Percentiles rank a stretch among this genome's conserved stretches.
Conservation (phyloP, 2,329 filamentous ascomycete genomes). For the Paraphoma sp. region DNA sequence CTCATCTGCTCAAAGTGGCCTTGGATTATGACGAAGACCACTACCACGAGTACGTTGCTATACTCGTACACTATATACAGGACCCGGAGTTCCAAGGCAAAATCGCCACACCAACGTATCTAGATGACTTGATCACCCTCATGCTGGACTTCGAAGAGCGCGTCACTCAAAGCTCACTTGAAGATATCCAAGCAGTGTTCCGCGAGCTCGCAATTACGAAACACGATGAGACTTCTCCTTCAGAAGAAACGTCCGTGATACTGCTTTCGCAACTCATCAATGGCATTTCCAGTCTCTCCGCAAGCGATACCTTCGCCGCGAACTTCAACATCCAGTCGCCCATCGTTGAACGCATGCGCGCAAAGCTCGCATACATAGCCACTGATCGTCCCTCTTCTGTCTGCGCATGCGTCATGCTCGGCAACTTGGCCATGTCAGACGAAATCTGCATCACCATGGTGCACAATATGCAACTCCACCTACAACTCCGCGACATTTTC, state of each 20-base stretch:
- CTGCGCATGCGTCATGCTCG: slow-evolving; percentile 47
- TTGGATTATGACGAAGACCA: slow-evolving; percentile 44
- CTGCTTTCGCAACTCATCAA: slow-evolving; percentile 42
- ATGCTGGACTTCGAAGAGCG: slow-evolving; percentile 40
- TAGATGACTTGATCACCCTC: slow-evolving; percentile 37
- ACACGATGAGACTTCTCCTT: slow-evolving; percentile 24
- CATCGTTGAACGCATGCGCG: slow-evolving; percentile 34
- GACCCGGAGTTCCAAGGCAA: slow-evolving; percentile 43
- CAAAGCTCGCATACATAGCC: slow-evolving; percentile 27
- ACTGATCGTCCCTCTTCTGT: slow-evolving; percentile 35
- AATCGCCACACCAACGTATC: slow-evolving; percentile 34
- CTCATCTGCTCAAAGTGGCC: slow-evolving; percentile 33
- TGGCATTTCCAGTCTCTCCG: slow-evolving; percentile 40
- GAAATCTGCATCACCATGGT: slow-evolving; percentile 44
- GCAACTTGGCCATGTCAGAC: slow-evolving; percentile 47
- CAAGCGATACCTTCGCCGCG: slow-evolving; percentile 41
- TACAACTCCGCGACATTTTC: slow-evolving; percentile 37
- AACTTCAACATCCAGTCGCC: slow-evolving; percentile 33
- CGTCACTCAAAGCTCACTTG: slow-evolving; percentile 17
- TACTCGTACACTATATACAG: slow-evolving; percentile 44
- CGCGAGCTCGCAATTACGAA: slow-evolving; percentile 35
- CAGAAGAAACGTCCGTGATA: slow-evolving; percentile 34
- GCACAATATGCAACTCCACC: slow-evolving; percentile 38
- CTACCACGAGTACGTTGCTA: slow-evolving; percentile 40
- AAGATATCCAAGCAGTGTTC: slow-evolving; percentile 36